Percentiles rank a stretch among this genome's conserved stretches.
Evolutionary conservation across 345 rosid species (phyloP).

Genomic region (Brassica carinata): DNA sequence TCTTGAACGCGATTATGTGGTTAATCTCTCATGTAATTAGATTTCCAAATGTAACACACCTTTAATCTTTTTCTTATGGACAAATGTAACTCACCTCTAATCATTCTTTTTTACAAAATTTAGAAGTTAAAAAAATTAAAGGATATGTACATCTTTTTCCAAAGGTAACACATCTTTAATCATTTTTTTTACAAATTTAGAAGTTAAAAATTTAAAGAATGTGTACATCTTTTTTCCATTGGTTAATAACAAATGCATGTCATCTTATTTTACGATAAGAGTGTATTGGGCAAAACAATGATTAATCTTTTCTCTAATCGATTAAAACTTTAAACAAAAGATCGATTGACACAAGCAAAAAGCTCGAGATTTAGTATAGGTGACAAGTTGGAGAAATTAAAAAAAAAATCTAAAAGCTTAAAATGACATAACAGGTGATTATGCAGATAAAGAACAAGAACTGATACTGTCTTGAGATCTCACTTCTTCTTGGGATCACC

Average conservation of each 20-base stretch:
- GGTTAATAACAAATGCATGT: neutral
- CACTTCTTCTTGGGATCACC: conserved; percentile 91
- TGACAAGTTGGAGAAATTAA: conserved; percentile 16
- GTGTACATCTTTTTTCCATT: neutral
- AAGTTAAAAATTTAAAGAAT: no score
- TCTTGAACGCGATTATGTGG: neutral
- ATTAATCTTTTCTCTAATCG: neutral
- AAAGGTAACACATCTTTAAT: no score
- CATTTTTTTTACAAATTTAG: no score
- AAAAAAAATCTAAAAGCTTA: conserved; percentile 22
- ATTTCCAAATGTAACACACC: neutral
- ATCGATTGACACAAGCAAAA: neutral
- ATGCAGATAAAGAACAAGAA: neutral
- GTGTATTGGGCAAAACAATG: conserved; percentile 21
- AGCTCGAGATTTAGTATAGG: neutral
- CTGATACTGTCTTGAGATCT: conserved; percentile 31
- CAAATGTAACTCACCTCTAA: no score
- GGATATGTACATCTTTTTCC: no score
- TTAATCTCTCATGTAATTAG: neutral
- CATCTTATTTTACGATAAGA: neutral
- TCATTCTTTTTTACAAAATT: no score
- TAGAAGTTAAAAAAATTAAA: no score
- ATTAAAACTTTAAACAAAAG: conserved; percentile 7
- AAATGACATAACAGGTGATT: conserved; percentile 11
- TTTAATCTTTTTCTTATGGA: no score